These are phyloP conservation scores for Neurospora sp. DNA, from an alignment of 495 filamentous ascomycete genomes.

Conservation along the genomic window DNA sequence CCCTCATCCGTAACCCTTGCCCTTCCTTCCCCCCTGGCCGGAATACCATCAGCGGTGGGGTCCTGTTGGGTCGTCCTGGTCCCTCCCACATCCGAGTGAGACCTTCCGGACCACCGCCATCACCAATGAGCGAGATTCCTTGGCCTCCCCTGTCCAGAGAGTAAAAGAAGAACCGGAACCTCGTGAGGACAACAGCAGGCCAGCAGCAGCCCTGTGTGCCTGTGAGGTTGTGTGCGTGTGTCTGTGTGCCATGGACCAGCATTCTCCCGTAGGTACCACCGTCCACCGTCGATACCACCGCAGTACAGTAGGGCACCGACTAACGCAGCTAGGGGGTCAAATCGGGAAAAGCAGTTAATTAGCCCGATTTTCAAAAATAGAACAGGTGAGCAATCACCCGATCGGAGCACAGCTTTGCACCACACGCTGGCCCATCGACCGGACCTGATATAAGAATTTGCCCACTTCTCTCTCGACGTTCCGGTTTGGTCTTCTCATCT, in stretches of 20 bases:
- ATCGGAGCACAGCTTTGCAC: not conserved
- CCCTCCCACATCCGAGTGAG: conserved; percentile 26
- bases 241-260: not conserved
- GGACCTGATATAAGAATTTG: conserved; percentile 42
- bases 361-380: conserved; percentile 33
- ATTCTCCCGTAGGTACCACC: not conserved
- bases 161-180: not conserved
- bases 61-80: conserved; percentile 14
- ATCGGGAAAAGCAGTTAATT: conserved; percentile 25
- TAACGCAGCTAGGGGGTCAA: conserved; percentile 16
- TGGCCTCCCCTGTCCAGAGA: conserved; percentile 5
- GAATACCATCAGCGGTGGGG: conserved; percentile 17
- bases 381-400: conserved; percentile 13
- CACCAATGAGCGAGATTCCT: conserved; percentile 30
- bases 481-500: conserved; percentile 20
- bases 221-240: not conserved
- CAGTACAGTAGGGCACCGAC: not conserved
- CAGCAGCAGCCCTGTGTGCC: not conserved
- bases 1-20: not conserved
- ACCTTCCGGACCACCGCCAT: conserved; percentile 32
- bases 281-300: not conserved
- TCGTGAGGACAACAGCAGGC: not conserved
- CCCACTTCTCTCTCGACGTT: conserved; percentile 23
- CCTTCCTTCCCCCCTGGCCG: not conserved
- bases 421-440: conserved; percentile 4